A percentile compares a stretch with the other conserved stretches of the same genome.
phyloP scores from a whole-genome alignment of 129 eudicot species.

The Tanacetum coccineum region DNA sequence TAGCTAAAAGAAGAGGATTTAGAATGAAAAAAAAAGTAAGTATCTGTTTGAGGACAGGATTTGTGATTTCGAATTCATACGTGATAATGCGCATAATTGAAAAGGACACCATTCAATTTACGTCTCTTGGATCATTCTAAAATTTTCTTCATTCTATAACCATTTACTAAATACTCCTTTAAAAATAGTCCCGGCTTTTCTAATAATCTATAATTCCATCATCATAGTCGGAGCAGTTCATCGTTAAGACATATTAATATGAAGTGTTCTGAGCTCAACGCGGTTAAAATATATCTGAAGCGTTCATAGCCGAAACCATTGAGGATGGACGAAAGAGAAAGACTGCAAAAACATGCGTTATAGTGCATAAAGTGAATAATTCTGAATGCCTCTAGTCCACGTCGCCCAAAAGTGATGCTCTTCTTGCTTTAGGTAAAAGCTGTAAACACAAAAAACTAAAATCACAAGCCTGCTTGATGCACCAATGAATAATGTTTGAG shows the following conservation, averaged over 20 bases:
- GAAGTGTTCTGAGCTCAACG: not conserved
- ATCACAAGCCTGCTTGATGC: slow-evolving; percentile 46
- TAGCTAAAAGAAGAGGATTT: too few relatives aligned
- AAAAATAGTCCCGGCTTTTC: too few relatives aligned
- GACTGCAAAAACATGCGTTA: not conserved
- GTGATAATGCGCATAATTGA: too few relatives aligned
- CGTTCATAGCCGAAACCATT: not conserved
- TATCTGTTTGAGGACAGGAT: too few relatives aligned
- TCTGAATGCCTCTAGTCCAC: not conserved
- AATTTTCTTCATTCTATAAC: too few relatives aligned
- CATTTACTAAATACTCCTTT: too few relatives aligned
- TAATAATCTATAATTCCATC: not conserved
- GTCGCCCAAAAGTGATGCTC: too few relatives aligned
- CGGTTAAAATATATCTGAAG: not conserved
- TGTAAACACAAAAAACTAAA: slow-evolving; percentile 14
- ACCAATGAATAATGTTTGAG: slow-evolving; percentile 32
- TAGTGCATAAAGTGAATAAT: not conserved
- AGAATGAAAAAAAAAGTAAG: too few relatives aligned
- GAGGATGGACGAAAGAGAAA: not conserved
- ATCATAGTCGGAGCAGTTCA: not conserved
- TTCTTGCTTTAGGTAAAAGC: not conserved
- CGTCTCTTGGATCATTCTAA: too few relatives aligned
- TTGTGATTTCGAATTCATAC: too few relatives aligned
- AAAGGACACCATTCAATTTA: too few relatives aligned
- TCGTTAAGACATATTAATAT: not conserved